These are phyloP conservation scores for Groenewaldozyma auringiensis DNA, from an alignment of 1,139 yeast species.

Conservation along the genomic window DNA sequence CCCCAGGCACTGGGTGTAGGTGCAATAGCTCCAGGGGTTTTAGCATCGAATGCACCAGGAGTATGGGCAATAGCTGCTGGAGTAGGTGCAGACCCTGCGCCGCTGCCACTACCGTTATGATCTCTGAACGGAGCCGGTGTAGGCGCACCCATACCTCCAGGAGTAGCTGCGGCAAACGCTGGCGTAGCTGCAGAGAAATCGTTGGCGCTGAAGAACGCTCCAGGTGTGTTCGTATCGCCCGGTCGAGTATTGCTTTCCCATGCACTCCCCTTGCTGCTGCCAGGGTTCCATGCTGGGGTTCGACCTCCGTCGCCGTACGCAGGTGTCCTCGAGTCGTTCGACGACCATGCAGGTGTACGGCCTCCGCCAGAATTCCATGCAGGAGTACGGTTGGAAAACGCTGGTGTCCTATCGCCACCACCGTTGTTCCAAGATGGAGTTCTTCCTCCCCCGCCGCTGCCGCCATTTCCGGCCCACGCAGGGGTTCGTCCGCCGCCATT, in stretches of 20 bases:
- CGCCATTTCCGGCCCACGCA: conserved; percentile 30
- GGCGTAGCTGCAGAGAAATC: conserved; percentile 30
- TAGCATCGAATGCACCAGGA: conserved; percentile 35
- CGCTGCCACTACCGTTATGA: conserved; percentile 13
- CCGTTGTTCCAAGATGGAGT: conserved; percentile 37
- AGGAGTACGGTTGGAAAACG: conserved; percentile 38
- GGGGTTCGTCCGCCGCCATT: conserved; percentile 38
- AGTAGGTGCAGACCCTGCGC: conserved; percentile 25
- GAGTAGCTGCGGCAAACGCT: conserved; percentile 34
- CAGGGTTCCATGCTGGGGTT: conserved; percentile 32
- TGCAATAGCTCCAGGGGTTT: conserved; percentile 36
- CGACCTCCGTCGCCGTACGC: conserved; percentile 29
- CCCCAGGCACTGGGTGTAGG: conserved; percentile 36
- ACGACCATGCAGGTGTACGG: conserved; percentile 37
- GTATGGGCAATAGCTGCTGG: conserved; percentile 33
- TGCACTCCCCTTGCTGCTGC: conserved; percentile 26
- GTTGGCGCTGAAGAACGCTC: conserved; percentile 34
- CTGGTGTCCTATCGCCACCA: conserved; percentile 37
- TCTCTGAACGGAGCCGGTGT: conserved; percentile 38
- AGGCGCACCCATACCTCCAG: conserved; percentile 38
- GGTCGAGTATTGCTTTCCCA: conserved; percentile 28
- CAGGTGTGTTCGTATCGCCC: conserved; percentile 38
- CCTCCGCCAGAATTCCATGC: conserved; percentile 37
- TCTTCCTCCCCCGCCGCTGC: conserved; percentile 28
- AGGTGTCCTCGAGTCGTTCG: conserved; percentile 33